Evolutionary conservation across 208 protist genomes (phyloP).

Genomic region (Trypanosoma avium): DNA sequence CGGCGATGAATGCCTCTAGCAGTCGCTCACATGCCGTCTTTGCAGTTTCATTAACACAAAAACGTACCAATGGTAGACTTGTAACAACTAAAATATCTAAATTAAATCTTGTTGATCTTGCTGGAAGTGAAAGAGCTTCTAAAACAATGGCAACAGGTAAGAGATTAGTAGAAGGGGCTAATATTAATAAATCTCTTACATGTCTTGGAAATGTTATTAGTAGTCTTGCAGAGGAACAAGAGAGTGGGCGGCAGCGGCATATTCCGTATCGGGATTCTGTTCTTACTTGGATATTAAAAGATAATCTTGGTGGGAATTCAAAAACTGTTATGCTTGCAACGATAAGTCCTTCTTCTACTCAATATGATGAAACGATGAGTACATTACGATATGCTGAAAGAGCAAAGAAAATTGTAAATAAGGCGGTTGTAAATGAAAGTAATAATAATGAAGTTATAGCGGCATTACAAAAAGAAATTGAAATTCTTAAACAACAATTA

Average conservation of each 20-base stretch:
- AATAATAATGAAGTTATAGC: slow-evolving; percentile 84
- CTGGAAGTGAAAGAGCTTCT: slow-evolving; percentile 70
- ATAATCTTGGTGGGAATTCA: slow-evolving; percentile 92
- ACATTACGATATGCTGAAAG: slow-evolving; percentile 75
- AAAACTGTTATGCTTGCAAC: slow-evolving; percentile 86
- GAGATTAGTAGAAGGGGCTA: slow-evolving; percentile 80
- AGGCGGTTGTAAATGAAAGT: slow-evolving; percentile 82
- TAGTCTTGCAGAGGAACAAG: slow-evolving; percentile 41
- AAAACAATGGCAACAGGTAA: slow-evolving; percentile 86
- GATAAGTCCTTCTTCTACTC: slow-evolving; percentile 48
- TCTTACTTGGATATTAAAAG: slow-evolving; percentile 88
- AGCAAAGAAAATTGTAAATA: slow-evolving; percentile 87
- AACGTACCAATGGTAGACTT: slow-evolving; percentile 14
- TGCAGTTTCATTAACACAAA: slow-evolving; percentile 78
- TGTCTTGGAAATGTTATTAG: slow-evolving; percentile 61
- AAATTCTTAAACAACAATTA: slow-evolving; percentile 46
- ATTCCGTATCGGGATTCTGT: slow-evolving; percentile 89
- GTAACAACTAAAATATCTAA: slow-evolving; percentile 31
- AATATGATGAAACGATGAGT: slow-evolving; percentile 77
- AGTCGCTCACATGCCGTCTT: slow-evolving; percentile 92
- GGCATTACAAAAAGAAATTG: slow-evolving; percentile 72
- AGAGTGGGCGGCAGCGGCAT: slow-evolving; percentile 43
- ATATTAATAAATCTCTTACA: slow-evolving; percentile 72
- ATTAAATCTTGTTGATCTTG: slow-evolving; percentile 84
- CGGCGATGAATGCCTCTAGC: slow-evolving; percentile 90